These are phyloP conservation scores for Dentipellis fragilis DNA, from an alignment of 768 basidiomycete species.

Conservation along the genomic window DNA sequence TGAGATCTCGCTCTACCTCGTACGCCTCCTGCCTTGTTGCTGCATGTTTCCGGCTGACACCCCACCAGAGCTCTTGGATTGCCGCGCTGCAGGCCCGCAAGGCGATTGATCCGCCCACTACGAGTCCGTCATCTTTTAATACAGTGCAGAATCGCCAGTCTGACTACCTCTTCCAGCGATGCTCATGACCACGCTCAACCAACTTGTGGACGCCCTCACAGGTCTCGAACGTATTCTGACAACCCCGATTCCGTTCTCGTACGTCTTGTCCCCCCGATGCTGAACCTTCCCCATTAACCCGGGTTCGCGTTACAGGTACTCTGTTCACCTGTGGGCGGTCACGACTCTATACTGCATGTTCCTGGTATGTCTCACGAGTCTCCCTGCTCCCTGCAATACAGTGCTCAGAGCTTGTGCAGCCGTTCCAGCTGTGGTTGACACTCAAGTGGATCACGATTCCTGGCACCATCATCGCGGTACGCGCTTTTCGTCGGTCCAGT, in stretches of 20 bases:
- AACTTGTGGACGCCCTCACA: constrained; percentile 55
- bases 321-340: constrained; percentile 59
- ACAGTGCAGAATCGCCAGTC: not conserved
- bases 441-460: constrained; percentile 60
- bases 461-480: constrained; percentile 41
- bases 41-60: not conserved
- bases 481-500: constrained; percentile 8
- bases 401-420: constrained; percentile 27
- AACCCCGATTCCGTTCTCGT: constrained; percentile 72
- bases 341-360: constrained; percentile 50
- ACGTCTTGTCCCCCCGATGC: constrained; percentile 11
- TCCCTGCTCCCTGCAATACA: not conserved
- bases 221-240: constrained; percentile 66
- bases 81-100: constrained; percentile 49
- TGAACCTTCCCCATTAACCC: not conserved
- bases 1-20: constrained; percentile 61
- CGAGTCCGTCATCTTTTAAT: constrained; percentile 31
- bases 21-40: constrained; percentile 18
- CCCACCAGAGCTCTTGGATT: constrained; percentile 55
- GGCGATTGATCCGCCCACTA: constrained; percentile 47
- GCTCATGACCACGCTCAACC: constrained; percentile 38
- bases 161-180: constrained; percentile 24
- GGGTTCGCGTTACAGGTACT: constrained; percentile 33
- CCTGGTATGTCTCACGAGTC: constrained; percentile 32
- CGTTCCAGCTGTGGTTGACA: constrained; percentile 49